These are phyloP conservation scores for Aegle marmelos DNA, from an alignment of 345 rosid genomes.

Conservation along the genomic window DNA sequence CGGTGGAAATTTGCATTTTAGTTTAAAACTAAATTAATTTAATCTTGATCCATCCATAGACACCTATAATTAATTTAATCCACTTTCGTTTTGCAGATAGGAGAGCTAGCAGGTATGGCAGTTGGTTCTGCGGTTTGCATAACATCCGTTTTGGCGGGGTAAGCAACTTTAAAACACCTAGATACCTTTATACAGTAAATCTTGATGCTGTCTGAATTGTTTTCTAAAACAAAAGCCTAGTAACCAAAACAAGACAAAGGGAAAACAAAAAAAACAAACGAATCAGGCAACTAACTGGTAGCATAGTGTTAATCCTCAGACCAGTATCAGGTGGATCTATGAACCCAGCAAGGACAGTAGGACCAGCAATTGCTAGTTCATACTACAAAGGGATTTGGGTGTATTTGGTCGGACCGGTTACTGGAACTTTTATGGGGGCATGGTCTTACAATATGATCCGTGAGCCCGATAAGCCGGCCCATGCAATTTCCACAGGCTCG, in stretches of 20 bases:
- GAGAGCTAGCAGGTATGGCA: constrained; percentile 57
- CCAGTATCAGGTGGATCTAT: constrained; percentile 56
- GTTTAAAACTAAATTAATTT: too few species aligned
- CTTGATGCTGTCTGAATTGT: background rate
- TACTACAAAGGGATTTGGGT: constrained; percentile 50
- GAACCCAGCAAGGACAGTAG: constrained; percentile 59
- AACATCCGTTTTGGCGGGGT: constrained; percentile 56
- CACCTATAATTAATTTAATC: background rate
- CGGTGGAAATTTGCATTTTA: too few species aligned
- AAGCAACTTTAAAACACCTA: constrained; percentile 6
- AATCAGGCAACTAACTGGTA: background rate
- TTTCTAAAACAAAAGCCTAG: background rate
- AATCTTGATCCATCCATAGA: too few species aligned
- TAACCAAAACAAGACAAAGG: background rate
- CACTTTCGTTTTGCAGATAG: constrained; percentile 27
- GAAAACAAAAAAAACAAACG: background rate
- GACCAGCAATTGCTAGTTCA: constrained; percentile 48
- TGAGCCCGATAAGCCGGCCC: constrained; percentile 17
- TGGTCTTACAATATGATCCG: constrained; percentile 39
- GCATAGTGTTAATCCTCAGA: constrained; percentile 24
- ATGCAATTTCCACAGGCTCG: constrained; percentile 25
- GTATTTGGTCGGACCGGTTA: constrained; percentile 44
- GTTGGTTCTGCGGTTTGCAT: constrained; percentile 58
- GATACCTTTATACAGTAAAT: too few species aligned
- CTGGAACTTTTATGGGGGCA: constrained; percentile 42